A percentile compares a stretch with the other conserved stretches of the same genome.
These are phyloP conservation scores for Colletotrichum sp. DNA, from an alignment of 2,329 filamentous ascomycete genomes.

Conservation along the genomic window DNA sequence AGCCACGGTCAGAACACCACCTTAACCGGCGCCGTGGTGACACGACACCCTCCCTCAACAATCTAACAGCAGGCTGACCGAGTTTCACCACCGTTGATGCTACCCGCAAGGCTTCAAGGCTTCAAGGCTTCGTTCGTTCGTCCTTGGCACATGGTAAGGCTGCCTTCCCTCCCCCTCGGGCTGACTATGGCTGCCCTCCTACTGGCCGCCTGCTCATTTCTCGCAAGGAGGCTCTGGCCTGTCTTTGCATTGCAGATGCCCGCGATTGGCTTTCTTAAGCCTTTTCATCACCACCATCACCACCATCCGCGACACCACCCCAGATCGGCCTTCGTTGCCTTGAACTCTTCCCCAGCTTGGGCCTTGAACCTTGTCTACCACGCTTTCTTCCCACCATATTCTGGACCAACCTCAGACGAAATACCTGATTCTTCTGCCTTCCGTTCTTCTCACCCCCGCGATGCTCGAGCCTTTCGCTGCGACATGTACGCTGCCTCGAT, in stretches of 20 bases:
- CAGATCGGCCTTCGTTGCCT: neutral
- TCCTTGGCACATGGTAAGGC: neutral
- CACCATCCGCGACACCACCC: neutral
- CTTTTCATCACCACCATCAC: neutral
- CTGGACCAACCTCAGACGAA: neutral
- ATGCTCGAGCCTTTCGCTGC: neutral
- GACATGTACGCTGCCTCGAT: neutral
- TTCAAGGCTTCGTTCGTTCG: neutral
- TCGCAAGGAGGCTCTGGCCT: neutral
- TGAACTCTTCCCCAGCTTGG: neutral
- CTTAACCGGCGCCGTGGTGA: neutral
- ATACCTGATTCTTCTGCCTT: neutral
- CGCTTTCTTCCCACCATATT: neutral
- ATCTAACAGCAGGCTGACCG: neutral
- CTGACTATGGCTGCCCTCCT: neutral
- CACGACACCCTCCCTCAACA: neutral
- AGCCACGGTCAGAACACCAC: neutral
- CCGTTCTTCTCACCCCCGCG: neutral
- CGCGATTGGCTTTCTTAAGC: neutral
- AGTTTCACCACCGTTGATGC: neutral
- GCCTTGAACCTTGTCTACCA: neutral
- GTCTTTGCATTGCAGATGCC: neutral
- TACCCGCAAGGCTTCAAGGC: neutral
- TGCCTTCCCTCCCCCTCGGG: neutral
- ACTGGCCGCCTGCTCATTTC: neutral